Evolutionary conservation across 2,329 filamentous ascomycete species (phyloP), one percentile per base, ranked within the genome.

Genomic region (Clonostachys solani): DNA sequence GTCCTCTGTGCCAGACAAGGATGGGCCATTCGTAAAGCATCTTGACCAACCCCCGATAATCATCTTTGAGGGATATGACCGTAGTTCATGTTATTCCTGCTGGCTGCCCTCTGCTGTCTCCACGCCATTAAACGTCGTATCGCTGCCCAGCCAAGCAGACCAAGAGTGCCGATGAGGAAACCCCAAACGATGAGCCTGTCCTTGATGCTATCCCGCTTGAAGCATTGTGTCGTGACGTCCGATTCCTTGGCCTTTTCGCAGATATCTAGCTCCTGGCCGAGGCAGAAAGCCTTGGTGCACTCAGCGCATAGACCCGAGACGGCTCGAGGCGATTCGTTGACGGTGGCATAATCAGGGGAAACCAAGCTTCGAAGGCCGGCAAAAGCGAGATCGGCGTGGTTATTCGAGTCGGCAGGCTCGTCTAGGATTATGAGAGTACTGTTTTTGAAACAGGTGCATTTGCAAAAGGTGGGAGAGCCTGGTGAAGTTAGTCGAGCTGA

Each of bases 391-490:
- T 29, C 17, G 38, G 19, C 45, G 40, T 29, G 34, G 2, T 35
- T 37, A 57, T 55, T 46, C 50, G 61, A 53, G 45, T 65, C 56
- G 49, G 72, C 64, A 5, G 76, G 73, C 23, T 29, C 23, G n/a
- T 73, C 77, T 10, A 84, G 73, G 13, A 77, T 73, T 59, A 86
- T 83, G 57, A 86, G 83, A 54, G 81, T 85, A 72, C 78, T 83
- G 69, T 86, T 85, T 56, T 79, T 80, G 69, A 83, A 83, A 68
- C 82, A 86, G 55, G 80, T 85, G 68, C 82, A 86, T 73, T 86
- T 86, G 73, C 82, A 86, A 62, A 85, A 86, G 3, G 78, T 80
- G 16, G 80, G 81, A 40, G 80, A 75, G 33, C 77, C 81, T 84
- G 38, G 33, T 16, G 29, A 47, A 43, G 42, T 33, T n/a, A 33